These are phyloP conservation scores for Saccharomyces jurei DNA, from an alignment of 805 yeast genomes.

Conservation along the genomic window DNA sequence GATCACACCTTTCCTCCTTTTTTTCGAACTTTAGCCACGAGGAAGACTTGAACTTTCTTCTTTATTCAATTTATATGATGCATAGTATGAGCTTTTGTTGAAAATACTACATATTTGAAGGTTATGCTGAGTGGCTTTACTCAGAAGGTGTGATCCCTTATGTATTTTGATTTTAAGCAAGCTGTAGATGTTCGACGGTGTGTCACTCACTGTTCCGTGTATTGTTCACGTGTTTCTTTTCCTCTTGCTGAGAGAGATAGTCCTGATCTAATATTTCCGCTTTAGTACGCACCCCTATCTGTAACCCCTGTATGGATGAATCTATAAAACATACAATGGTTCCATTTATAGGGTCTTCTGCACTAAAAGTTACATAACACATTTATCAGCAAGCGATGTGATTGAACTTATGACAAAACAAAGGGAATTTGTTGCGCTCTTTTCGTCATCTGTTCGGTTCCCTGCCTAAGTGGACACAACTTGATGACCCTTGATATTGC, in stretches of 20 bases:
- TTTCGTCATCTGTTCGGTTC: neutral
- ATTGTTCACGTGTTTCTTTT: neutral
- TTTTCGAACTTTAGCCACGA: too few relatives aligned
- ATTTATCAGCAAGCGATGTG: neutral
- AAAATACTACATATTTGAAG: too few relatives aligned
- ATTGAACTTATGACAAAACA: neutral
- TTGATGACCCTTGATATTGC: neutral
- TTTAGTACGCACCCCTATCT: neutral
- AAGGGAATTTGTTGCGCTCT: too few relatives aligned
- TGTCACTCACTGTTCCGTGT: neutral
- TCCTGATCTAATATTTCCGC: neutral
- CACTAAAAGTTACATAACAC: neutral
- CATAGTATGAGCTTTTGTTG: too few relatives aligned
- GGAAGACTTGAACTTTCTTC: too few relatives aligned
- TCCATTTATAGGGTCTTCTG: neutral
- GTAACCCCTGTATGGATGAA: neutral
- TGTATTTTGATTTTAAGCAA: neutral
- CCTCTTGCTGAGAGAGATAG: neutral
- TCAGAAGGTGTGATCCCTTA: neutral
- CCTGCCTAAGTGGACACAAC: neutral
- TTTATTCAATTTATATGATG: too few relatives aligned
- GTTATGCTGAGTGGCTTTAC: neutral
- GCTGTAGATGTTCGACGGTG: neutral
- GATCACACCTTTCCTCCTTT: neutral
- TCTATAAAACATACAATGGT: neutral